Base-by-base conservation (phyloP, 2,329 filamentous ascomycete species). In the Neobulgaria alba region DNA sequence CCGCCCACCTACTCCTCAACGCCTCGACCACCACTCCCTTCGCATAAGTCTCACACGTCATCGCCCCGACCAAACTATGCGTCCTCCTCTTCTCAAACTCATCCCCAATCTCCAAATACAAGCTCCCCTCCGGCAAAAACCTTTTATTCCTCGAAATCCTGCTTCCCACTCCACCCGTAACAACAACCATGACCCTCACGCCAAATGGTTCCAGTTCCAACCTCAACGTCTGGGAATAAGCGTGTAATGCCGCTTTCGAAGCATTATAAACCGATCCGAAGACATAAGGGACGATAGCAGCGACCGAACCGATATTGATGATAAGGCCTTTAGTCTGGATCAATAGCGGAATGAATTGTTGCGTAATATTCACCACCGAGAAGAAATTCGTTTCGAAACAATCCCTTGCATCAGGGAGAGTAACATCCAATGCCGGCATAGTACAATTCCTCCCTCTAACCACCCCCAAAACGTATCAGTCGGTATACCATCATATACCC, bases 301-400 rank as follows among this genome's bases (percentile, higher is more conserved):
- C 43, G 4, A 60, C 40, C 14, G 63, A 67, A 29, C 66, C 66
- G 44, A 68, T 59, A 38, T 68, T 65, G n/a, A 69, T 59, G 47
- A 69, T 65, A 2, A 61, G 67, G 15, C 67, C 67, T 36, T 53
- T 49, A 1, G 50, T 38, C 4, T 33, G 21, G 10, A 52, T 49
- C 5, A 52, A 39, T 8, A 61, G 43, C 10, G 56, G 51, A 10
- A 53, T 38, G 34, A 62, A 61, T 7, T 52, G 52, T 34, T 61
- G 50, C 8, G 56, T 57, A n/a, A 60, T 50, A 12, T 50, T 46
- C 35, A 62, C 49, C 4, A 57, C 44, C 10, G 48, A 57, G 36
- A 60, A 60, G 33, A 61, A 50, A 20, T 62, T 62, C 33, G 56
- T 46, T 26, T 61, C 55, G 32, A 59, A 62, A 18, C 56, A 50